Percentiles rank a stretch among this genome's conserved stretches.
Evolutionary conservation across 306 rosid genomes (phyloP).

Genomic region (Rosa persica): DNA sequence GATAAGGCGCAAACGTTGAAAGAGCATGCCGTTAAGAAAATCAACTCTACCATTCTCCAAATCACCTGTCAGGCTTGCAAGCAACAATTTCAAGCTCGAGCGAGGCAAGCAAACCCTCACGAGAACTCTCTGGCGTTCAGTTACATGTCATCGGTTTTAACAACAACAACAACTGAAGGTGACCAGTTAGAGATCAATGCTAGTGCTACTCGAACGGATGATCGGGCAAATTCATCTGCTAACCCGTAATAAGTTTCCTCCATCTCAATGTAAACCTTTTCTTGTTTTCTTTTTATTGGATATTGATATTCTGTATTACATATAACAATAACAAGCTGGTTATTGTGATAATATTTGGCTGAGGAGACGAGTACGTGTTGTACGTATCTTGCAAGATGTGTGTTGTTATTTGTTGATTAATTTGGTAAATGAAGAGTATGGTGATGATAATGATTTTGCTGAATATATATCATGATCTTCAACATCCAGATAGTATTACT

Average conservation of each 20-base stretch:
- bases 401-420: constrained; percentile 48
- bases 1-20: constrained; percentile 75
- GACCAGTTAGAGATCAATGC: constrained; percentile 43
- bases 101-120: constrained; percentile 18
- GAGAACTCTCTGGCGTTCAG: constrained; percentile 54
- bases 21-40: constrained; percentile 67
- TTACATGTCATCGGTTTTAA: constrained; percentile 35
- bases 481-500: neutral
- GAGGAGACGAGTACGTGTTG: constrained; percentile 35
- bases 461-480: neutral
- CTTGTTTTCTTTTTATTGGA: neutral
- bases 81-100: constrained; percentile 51
- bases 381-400: constrained; percentile 38
- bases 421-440: constrained; percentile 44
- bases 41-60: constrained; percentile 80
- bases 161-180: constrained; percentile 28
- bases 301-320: constrained; percentile 30
- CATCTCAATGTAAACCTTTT: constrained; percentile 11
- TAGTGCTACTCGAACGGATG: constrained; percentile 10
- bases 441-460: constrained; percentile 4
- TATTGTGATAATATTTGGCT: constrained; percentile 38
- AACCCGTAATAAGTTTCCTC: constrained; percentile 29
- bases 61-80: constrained; percentile 90
- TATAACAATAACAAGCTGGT: constrained; percentile 40
- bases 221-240: constrained; percentile 22